Evolutionary conservation across 306 rosid genomes (phyloP).

Genomic region (barrel medic (Medicago truncatula)): DNA sequence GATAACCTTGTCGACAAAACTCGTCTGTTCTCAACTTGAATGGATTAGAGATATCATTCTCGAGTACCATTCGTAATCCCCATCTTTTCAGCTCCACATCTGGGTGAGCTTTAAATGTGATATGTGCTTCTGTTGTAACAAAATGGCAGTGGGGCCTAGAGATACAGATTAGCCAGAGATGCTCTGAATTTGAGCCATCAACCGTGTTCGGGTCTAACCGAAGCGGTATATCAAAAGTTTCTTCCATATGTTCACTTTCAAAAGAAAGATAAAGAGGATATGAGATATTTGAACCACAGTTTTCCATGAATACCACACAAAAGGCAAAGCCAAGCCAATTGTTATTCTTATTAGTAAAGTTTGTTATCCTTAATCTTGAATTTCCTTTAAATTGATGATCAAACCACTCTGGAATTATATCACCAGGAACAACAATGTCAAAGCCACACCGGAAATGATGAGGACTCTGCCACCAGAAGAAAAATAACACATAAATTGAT

Average conservation of each 20-base stretch:
- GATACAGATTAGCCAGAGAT: slow-evolving; percentile 28
- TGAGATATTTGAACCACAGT: not conserved
- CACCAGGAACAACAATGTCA: not conserved
- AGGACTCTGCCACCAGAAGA: not conserved
- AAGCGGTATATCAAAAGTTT: not conserved
- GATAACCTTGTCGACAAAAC: not conserved
- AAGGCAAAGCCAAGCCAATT: not conserved
- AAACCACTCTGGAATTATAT: not conserved
- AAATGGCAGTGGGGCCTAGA: slow-evolving; percentile 20
- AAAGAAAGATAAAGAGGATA: slow-evolving; percentile 31
- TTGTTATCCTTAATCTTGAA: not conserved
- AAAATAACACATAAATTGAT: too few species aligned
- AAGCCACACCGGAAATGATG: not conserved
- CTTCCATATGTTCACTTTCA: slow-evolving; percentile 24
- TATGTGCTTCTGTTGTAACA: slow-evolving; percentile 2
- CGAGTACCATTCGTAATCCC: not conserved
- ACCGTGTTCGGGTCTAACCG: not conserved
- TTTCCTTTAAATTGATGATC: not conserved
- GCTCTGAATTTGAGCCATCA: not conserved
- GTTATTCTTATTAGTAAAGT: too few species aligned
- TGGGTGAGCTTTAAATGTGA: slow-evolving; percentile 20
- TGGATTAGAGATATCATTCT: not conserved
- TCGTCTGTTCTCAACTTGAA: not conserved
- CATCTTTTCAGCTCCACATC: not conserved
- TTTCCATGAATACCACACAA: not conserved